Conservation (phyloP, 495 filamentous ascomycete species). For the Aspergillus egyptiacus region DNA sequence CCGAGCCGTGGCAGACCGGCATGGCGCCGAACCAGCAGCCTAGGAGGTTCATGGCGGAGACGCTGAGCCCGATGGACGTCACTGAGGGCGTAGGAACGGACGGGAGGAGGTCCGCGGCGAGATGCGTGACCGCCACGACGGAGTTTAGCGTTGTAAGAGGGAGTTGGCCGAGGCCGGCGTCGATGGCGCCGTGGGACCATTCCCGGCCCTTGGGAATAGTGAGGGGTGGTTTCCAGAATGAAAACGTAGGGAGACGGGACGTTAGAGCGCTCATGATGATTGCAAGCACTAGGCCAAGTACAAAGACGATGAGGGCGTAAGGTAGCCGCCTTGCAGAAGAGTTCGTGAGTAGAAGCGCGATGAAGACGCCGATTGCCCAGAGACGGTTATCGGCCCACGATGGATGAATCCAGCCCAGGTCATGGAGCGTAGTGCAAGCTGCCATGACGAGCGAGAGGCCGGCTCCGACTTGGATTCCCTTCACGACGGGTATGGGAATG, state of each 20-base stretch:
- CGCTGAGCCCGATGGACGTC: constrained; percentile 71
- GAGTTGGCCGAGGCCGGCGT: constrained; percentile 72
- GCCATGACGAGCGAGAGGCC: constrained; percentile 74
- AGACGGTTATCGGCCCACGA: constrained; percentile 65
- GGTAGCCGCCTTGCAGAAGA: constrained; percentile 53
- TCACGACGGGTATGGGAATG: constrained; percentile 80
- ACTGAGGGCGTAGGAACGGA: constrained; percentile 57
- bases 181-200: constrained; percentile 45
- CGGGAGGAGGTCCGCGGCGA: constrained; percentile 69
- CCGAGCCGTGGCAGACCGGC: constrained; percentile 92
- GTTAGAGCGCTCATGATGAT: constrained; percentile 34
- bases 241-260: constrained; percentile 39
- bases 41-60: constrained; percentile 73
- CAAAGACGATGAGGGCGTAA: constrained; percentile 67
- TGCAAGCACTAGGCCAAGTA: constrained; percentile 55
- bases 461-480: constrained; percentile 90
- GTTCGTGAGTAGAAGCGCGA: constrained; percentile 59
- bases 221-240: constrained; percentile 44
- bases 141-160: constrained; percentile 90
- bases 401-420: constrained; percentile 51
- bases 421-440: constrained; percentile 58
- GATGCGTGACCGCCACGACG: constrained; percentile 72
- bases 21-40: constrained; percentile 90
- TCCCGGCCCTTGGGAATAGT: constrained; percentile 40
- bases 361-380: constrained; percentile 65